phyloP scores from a whole-genome alignment of 495 filamentous ascomycete genomes.

The Neurospora pannonica region DNA sequence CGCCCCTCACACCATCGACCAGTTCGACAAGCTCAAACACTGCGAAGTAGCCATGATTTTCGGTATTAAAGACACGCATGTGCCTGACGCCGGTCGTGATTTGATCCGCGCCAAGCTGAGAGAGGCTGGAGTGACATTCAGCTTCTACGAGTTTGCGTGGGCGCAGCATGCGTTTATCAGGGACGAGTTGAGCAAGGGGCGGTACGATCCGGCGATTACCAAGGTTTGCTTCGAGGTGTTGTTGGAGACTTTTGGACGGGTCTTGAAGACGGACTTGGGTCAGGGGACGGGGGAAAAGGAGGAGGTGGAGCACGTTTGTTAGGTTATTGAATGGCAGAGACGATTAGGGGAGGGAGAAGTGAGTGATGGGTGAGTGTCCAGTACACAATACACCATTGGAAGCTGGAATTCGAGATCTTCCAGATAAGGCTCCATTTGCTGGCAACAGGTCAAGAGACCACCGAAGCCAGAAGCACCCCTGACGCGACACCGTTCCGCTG shows the following conservation, averaged over 20 bases:
- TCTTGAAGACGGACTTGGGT: constrained; percentile 70
- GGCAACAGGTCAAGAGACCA: neutral
- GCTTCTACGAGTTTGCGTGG: constrained; percentile 83
- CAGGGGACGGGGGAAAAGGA: constrained; percentile 6
- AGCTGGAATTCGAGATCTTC: neutral
- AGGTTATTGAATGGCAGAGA: neutral
- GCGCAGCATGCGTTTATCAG: constrained; percentile 95
- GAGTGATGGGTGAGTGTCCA: neutral
- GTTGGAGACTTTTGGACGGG: constrained; percentile 73
- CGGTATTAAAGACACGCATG: constrained; percentile 83
- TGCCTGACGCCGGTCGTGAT: constrained; percentile 77
- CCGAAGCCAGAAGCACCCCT: neutral
- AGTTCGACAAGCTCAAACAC: constrained; percentile 54
- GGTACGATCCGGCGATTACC: constrained; percentile 80
- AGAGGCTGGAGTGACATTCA: constrained; percentile 62
- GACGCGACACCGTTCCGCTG: neutral
- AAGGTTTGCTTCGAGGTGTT: constrained; percentile 91
- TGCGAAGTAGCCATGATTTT: constrained; percentile 79
- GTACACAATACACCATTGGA: neutral
- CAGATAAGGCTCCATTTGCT: neutral
- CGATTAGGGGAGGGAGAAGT: neutral
- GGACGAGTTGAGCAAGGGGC: constrained; percentile 88
- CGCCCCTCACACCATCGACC: constrained; percentile 36
- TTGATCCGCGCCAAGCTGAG: constrained; percentile 76
- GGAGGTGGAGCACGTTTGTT: constrained; percentile 18